These are phyloP conservation scores for Magnolia officinalis DNA, from an alignment of 164 flowering plant genomes.

Conservation along the genomic window DNA sequence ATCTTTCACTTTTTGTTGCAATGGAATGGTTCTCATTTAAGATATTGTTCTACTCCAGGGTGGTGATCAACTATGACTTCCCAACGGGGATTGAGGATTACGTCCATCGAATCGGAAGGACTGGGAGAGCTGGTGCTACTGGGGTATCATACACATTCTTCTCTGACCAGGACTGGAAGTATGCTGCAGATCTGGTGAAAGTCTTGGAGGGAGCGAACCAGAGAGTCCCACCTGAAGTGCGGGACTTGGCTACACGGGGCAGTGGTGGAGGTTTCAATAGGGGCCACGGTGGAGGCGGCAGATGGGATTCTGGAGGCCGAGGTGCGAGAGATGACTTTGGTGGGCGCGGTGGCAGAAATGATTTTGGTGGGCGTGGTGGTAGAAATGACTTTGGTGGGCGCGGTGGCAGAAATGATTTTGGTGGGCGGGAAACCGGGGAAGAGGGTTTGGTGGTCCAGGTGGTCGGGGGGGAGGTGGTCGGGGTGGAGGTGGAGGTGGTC, in stretches of 20 bases:
- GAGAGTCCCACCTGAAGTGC: slow-evolving; percentile 71
- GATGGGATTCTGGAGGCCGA: slow-evolving; percentile 42
- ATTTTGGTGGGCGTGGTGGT: slow-evolving; percentile 40
- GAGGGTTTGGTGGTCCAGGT: slow-evolving; percentile 55
- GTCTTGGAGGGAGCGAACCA: slow-evolving; percentile 90
- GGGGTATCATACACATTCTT: slow-evolving; percentile 84
- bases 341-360: slow-evolving; percentile 35
- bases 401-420: slow-evolving; percentile 34
- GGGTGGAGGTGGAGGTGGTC: slow-evolving; percentile 47
- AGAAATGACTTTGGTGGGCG: slow-evolving; percentile 28
- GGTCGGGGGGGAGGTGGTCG: slow-evolving; percentile 56
- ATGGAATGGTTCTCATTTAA: neutral
- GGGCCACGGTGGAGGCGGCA: slow-evolving; percentile 30
- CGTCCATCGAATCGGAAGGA: slow-evolving; percentile 93
- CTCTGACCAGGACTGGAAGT: slow-evolving; percentile 85
- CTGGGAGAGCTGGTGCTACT: slow-evolving; percentile 96
- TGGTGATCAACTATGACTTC: slow-evolving; percentile 88
- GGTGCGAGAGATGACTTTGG: slow-evolving; percentile 8
- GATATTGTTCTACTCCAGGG: slow-evolving; percentile 36
- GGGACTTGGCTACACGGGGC: slow-evolving; percentile 72
- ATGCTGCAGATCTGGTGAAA: slow-evolving; percentile 79
- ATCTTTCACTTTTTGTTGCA: neutral
- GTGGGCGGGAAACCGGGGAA: slow-evolving; percentile 50
- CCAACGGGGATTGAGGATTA: slow-evolving; percentile 91
- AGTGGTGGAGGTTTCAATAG: slow-evolving; percentile 45